A percentile compares a stretch with the other conserved stretches of the same genome.
Evolutionary conservation across 176 grass and related monocot genomes (phyloP).

Genomic region (Alloteropsis semialata): DNA sequence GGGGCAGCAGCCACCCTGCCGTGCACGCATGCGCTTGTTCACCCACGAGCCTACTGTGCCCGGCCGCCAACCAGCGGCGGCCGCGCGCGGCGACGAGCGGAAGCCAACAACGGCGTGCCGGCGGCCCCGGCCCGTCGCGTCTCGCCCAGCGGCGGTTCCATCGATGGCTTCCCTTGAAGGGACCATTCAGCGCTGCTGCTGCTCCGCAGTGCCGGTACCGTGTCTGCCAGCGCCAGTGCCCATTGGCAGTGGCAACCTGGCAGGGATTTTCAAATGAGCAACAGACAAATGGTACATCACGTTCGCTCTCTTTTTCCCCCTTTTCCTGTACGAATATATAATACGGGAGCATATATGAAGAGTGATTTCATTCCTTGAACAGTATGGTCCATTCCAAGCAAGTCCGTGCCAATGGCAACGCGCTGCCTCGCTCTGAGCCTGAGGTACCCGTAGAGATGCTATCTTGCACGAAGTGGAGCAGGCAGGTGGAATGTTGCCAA

Average conservation of each 20-base stretch:
- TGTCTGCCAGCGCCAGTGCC: too few relatives aligned
- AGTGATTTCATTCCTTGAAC: too few relatives aligned
- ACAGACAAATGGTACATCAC: neutral
- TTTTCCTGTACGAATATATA: too few relatives aligned
- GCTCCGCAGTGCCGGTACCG: neutral
- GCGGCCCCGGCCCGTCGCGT: neutral
- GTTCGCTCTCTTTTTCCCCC: too few relatives aligned
- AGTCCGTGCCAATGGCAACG: too few relatives aligned
- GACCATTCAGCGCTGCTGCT: neutral
- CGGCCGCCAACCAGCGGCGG: too few relatives aligned
- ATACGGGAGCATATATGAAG: too few relatives aligned
- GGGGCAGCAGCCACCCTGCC: neutral
- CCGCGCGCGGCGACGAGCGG: neutral
- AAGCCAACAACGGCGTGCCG: neutral
- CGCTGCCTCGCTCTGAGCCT: too few relatives aligned
- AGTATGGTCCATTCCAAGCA: too few relatives aligned
- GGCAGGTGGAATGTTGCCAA: neutral
- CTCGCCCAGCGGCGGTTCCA: neutral
- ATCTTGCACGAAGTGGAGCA: neutral
- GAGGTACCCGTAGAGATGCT: too few relatives aligned
- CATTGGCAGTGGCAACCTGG: too few relatives aligned
- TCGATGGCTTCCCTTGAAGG: neutral
- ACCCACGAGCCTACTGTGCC: conserved; percentile 9
- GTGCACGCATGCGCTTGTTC: neutral
- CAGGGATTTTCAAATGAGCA: neutral